These are phyloP conservation scores for Colletotrichum australisinense DNA, from an alignment of 2,329 filamentous ascomycete species.

Conservation along the genomic window DNA sequence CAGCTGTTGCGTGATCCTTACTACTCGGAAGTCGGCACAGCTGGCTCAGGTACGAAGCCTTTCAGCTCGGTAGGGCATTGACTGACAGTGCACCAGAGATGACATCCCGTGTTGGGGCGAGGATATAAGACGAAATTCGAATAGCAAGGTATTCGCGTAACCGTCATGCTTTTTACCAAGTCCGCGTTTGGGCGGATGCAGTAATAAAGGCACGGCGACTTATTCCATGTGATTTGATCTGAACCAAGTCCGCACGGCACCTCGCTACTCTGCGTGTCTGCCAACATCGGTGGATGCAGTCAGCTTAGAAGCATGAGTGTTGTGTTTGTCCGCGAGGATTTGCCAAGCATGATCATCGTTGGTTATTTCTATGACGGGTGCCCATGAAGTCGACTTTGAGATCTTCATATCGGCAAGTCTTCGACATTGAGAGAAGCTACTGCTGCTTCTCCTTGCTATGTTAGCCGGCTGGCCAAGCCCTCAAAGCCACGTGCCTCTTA, in stretches of 20 bases:
- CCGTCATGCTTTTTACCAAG: background rate
- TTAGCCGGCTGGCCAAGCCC: background rate
- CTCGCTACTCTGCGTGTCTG: background rate
- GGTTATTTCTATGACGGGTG: background rate
- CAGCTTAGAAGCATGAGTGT: background rate
- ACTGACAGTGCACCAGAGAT: conserved; percentile 17
- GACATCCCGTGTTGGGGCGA: background rate
- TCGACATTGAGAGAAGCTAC: background rate
- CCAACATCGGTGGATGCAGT: background rate
- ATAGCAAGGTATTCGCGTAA: background rate
- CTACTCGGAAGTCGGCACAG: conserved; percentile 17
- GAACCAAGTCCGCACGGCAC: no score
- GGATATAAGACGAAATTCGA: conserved; percentile 21
- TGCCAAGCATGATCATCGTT: background rate
- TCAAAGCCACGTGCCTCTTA: background rate
- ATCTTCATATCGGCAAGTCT: background rate
- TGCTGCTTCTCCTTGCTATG: background rate
- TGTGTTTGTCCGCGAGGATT: background rate
- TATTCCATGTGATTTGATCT: background rate
- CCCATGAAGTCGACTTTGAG: no score
- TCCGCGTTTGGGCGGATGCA: background rate
- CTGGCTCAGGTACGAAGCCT: conserved; percentile 2
- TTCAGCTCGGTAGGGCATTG: background rate
- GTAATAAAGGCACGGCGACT: background rate
- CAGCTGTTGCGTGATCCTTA: background rate